phyloP scores from a whole-genome alignment of 2,329 filamentous ascomycete species.

The Ambrosiella cleistominuta region DNA sequence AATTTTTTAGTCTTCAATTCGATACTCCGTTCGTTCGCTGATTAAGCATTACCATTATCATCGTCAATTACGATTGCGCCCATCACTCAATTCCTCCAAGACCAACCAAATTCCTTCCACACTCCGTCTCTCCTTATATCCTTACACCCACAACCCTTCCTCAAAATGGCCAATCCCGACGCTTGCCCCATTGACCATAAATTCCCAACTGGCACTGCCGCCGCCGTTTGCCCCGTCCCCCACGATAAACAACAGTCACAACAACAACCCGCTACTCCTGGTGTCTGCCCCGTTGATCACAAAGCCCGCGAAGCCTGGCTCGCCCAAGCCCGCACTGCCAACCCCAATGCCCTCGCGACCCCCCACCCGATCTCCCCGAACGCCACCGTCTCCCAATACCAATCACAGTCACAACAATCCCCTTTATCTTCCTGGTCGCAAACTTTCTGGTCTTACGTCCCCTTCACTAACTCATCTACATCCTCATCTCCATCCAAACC shows the following conservation, averaged over 20 bases:
- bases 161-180: constrained; percentile 8
- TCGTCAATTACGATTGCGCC: neutral
- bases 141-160: constrained; percentile 9
- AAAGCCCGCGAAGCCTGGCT: constrained; percentile 81
- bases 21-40: neutral
- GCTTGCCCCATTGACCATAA: constrained; percentile 9
- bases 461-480: constrained; percentile 18
- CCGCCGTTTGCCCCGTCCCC: neutral
- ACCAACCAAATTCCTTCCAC: neutral
- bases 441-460: constrained; percentile 25
- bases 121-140: neutral
- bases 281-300: constrained; percentile 73
- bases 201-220: constrained; percentile 1
- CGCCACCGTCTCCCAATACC: constrained; percentile 8
- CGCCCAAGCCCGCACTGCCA: constrained; percentile 37
- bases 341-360: constrained; percentile 15
- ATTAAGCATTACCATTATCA: neutral
- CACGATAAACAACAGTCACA: neutral
- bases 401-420: neutral
- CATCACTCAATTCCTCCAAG: neutral
- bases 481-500: too few relatives aligned
- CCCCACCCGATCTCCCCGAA: constrained; percentile 17
- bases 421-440: constrained; percentile 26
- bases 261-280: constrained; percentile 15
- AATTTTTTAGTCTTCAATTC: neutral